phyloP scores from a whole-genome alignment of 495 filamentous ascomycete genomes.

The Talaromyces wortmannii region DNA sequence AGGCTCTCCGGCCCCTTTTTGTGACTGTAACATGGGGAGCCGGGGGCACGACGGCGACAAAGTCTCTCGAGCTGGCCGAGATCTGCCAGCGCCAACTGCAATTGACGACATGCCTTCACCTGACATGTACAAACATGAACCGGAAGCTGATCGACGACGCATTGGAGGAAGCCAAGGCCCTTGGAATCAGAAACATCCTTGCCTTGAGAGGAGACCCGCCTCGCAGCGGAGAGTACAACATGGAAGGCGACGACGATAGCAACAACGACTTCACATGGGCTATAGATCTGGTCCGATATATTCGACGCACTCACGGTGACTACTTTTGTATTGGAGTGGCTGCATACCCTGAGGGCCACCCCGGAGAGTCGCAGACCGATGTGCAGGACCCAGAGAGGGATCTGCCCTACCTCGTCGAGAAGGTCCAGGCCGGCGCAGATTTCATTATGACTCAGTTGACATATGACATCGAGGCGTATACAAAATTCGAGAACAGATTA shows the following conservation, averaged over 20 bases:
- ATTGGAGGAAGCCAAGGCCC: constrained; percentile 82
- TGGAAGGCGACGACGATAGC: constrained; percentile 52
- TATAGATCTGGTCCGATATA: constrained; percentile 85
- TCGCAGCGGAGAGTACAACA: constrained; percentile 78
- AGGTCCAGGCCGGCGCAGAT: constrained; percentile 85
- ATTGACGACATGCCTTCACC: constrained; percentile 89
- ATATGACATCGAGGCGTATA: constrained; percentile 80
- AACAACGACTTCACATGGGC: constrained; percentile 86
- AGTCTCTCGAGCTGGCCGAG: constrained; percentile 91
- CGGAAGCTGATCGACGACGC: constrained; percentile 78
- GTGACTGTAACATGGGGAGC: constrained; percentile 98
- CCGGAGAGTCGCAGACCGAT: constrained; percentile 77
- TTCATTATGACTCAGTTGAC: constrained; percentile 99
- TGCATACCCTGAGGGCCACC: constrained; percentile 90
- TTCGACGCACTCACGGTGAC: constrained; percentile 75
- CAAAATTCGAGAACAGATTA: constrained; percentile 68
- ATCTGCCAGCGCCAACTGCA: constrained; percentile 87
- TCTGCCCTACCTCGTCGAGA: constrained; percentile 85
- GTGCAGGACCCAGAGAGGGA: constrained; percentile 74
- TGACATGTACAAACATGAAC: constrained; percentile 98
- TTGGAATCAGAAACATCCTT: constrained; percentile 91
- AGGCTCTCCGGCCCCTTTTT: constrained; percentile 83
- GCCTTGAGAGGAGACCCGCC: constrained; percentile 93
- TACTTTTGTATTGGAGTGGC: constrained; percentile 98
- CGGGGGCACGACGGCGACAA: constrained; percentile 81